Evolutionary conservation across 768 basidiomycete species (phyloP).

Genomic region (Auriscalpium orientale): DNA sequence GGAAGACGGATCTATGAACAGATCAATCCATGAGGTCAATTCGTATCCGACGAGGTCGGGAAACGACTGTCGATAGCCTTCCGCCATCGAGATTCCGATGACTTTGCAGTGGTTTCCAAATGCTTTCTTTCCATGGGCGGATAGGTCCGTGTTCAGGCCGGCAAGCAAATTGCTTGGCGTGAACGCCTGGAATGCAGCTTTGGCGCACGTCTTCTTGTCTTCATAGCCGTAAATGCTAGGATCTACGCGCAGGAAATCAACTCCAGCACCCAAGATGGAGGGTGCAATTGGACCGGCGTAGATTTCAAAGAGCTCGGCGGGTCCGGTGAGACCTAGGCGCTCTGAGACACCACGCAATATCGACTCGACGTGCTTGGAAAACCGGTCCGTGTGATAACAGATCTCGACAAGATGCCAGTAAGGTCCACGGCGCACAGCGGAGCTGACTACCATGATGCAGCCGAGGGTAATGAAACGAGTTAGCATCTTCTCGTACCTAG

Average conservation of each 20-base stretch:
- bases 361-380: constrained; percentile 32
- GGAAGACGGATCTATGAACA: constrained; percentile 7
- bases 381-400: constrained; percentile 37
- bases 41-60: constrained; percentile 62
- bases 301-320: constrained; percentile 63
- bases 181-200: constrained; percentile 57
- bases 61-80: constrained; percentile 58
- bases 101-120: constrained; percentile 61
- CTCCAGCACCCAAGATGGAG: constrained; percentile 45
- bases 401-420: constrained; percentile 87
- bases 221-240: constrained; percentile 70
- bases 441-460: constrained; percentile 74
- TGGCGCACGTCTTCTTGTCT: constrained; percentile 57
- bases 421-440: constrained; percentile 67
- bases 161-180: constrained; percentile 60
- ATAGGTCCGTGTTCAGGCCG: constrained; percentile 21
- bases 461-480: constrained; percentile 65
- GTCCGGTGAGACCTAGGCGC: constrained; percentile 55
- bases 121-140: constrained; percentile 31
- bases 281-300: constrained; percentile 73
- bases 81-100: constrained; percentile 36
- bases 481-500: constrained; percentile 57
- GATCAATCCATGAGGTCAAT: constrained; percentile 41
- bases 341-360: constrained; percentile 55
- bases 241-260: constrained; percentile 53